These are phyloP conservation scores for Saitozyma podzolica DNA, from an alignment of 768 basidiomycete genomes.

Conservation along the genomic window DNA sequence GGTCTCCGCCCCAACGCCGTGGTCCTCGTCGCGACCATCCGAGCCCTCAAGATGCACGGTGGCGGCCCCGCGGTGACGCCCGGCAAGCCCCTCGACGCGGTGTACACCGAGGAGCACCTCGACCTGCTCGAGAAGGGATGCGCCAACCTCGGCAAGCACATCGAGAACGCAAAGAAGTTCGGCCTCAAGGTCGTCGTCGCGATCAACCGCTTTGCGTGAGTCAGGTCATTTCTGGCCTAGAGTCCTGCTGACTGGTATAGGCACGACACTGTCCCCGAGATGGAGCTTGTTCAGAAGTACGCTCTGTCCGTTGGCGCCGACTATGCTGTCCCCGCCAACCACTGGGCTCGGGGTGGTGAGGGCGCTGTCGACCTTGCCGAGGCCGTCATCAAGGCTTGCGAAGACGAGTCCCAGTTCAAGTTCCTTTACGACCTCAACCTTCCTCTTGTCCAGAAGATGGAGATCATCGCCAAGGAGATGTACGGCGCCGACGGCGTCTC, in stretches of 20 bases:
- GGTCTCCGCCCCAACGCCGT: slow-evolving; percentile 91
- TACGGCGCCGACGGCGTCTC: slow-evolving; percentile 91
- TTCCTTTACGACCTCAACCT: slow-evolving; percentile 87
- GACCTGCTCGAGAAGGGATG: slow-evolving; percentile 85
- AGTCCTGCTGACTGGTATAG: slow-evolving; percentile 54
- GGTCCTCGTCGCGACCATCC: slow-evolving; percentile 94
- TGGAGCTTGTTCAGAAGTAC: slow-evolving; percentile 76
- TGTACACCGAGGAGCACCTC: slow-evolving; percentile 91
- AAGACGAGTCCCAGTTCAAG: slow-evolving; percentile 73
- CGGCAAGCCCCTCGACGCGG: slow-evolving; percentile 87
- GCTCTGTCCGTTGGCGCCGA: slow-evolving; percentile 85
- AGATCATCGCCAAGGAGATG: slow-evolving; percentile 80
- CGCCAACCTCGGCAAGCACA: slow-evolving; percentile 89
- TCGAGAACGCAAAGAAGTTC: slow-evolving; percentile 91
- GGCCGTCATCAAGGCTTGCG: slow-evolving; percentile 83
- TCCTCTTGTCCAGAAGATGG: slow-evolving; percentile 84
- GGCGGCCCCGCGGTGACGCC: slow-evolving; percentile 96
- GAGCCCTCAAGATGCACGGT: slow-evolving; percentile 99
- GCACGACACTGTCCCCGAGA: slow-evolving; percentile 84
- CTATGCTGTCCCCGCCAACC: slow-evolving; percentile 90
- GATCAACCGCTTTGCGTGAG: slow-evolving; percentile 91
- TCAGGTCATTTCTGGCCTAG: slow-evolving; percentile 22
- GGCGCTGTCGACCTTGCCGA: slow-evolving; percentile 88
- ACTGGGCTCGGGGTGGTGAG: slow-evolving; percentile 94
- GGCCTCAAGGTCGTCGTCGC: slow-evolving; percentile 94